Evolutionary conservation across 1,284 basidiomycete genomes (phyloP).

Genomic region (Cutaneotrichosporon spelunceum): DNA sequence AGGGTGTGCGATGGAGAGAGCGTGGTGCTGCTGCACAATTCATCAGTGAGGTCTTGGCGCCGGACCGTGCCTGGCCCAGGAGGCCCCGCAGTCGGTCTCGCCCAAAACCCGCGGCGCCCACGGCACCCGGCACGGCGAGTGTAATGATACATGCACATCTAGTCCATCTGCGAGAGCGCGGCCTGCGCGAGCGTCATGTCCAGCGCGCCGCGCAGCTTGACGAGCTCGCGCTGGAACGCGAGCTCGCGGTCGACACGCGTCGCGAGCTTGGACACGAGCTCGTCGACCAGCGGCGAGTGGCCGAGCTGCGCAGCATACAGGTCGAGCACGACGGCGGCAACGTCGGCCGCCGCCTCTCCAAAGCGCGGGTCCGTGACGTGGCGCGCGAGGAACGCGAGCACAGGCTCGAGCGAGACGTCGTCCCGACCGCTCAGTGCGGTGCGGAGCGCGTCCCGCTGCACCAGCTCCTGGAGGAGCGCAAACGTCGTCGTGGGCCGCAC

Average conservation of each 20-base stretch:
- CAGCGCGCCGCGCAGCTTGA: slow-evolving; percentile 78
- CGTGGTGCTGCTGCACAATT: too few species aligned
- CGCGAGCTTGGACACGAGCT: slow-evolving; percentile 75
- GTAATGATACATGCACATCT: slow-evolving; percentile 1
- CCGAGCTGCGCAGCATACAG: slow-evolving; percentile 88
- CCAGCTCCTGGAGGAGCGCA: slow-evolving; percentile 87
- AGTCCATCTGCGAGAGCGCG: slow-evolving; percentile 23
- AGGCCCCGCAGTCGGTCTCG: too few species aligned
- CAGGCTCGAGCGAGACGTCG: slow-evolving; percentile 88
- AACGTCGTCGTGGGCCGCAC: slow-evolving; percentile 80
- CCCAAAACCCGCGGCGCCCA: too few species aligned
- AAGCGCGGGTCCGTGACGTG: slow-evolving; percentile 88
- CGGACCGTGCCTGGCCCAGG: too few species aligned
- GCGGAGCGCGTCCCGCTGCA: slow-evolving; percentile 84
- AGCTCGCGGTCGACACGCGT: slow-evolving; percentile 82
- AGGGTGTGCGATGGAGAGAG: too few species aligned
- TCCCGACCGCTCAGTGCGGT: slow-evolving; percentile 86
- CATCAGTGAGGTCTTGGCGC: too few species aligned
- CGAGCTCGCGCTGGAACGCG: slow-evolving; percentile 82
- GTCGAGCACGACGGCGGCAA: slow-evolving; percentile 79
- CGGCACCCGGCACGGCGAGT: too few species aligned
- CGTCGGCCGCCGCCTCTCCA: slow-evolving; percentile 79
- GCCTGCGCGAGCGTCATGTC: slow-evolving; percentile 79
- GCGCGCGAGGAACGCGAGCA: slow-evolving; percentile 78
- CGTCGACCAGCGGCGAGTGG: slow-evolving; percentile 88